Base-by-base conservation (phyloP, 768 basidiomycete genomes). In the Inosperma sp. region DNA sequence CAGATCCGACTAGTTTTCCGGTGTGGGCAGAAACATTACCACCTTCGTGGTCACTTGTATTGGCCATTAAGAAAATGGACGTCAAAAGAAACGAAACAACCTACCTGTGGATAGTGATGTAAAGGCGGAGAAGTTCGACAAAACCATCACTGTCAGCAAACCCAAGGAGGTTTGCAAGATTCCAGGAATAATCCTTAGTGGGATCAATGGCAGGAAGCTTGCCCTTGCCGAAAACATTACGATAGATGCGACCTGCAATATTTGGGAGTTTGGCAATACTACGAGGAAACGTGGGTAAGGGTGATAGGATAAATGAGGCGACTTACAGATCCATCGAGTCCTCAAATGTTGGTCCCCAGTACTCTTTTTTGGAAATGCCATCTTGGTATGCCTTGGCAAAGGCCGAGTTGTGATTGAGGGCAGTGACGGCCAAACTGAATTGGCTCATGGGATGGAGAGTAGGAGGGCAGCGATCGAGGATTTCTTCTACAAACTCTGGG, bases 391-490 rank as follows among this genome's bases (percentile, higher is more conserved):
- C 91, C 68, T 92, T 89, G 50, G 94, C 93, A 64, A 98, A 98
- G 25, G 91, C 89, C 5, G 95, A 97, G 69, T 96, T 85, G 69
- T 97, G 94, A 77, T 91, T 92, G 26, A 92, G 76, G 25, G 95
- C 93, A 57, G 94, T 97, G 59, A 95, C 91, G 52, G 94, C 94
- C 65, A 96, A 75, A 66, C 87, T 88, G 74, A 98, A 96, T 73
- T 98, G 95, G 70, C 88, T 93, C 95, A 98, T 98, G 56, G 95
- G 95, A 69, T 98, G 95, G 37, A 98, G 81, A 13, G 93, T 94
- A 44, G 88, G 84, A 16, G 89, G 89, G 71, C 89, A 92, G 68
- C 93, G 73, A 75, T 98, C 95, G 45, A 98, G 80, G 60, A 96
- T 80, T 63, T 96, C 93, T 70, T 97, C 93, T n/a, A 98, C 88